phyloP scores from a whole-genome alignment of 2,329 filamentous ascomycete genomes.

The Aschersonia sp. region DNA sequence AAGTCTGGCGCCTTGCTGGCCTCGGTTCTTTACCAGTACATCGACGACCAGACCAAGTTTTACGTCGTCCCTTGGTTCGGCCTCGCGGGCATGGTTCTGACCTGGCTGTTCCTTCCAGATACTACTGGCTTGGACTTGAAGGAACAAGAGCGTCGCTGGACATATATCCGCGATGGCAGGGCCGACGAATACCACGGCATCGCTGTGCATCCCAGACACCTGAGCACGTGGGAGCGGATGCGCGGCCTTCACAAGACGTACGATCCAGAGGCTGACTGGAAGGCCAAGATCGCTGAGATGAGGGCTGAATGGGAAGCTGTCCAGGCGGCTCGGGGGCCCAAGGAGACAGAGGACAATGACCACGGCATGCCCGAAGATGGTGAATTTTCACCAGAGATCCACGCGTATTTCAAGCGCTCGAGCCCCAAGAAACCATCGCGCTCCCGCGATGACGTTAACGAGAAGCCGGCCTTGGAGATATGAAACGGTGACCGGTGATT shows the following conservation, averaged over 20 bases:
- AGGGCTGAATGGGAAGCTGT: conserved; percentile 43
- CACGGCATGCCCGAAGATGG: conserved; percentile 26
- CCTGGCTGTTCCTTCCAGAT: conserved; percentile 79
- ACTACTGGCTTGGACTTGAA: conserved; percentile 93
- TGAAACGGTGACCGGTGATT: not conserved
- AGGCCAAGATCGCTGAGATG: conserved; percentile 76
- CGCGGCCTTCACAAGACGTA: conserved; percentile 69
- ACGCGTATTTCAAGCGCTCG: conserved; percentile 36
- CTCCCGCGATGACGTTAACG: conserved; percentile 10
- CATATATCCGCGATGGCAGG: conserved; percentile 65
- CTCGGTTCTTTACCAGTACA: conserved; percentile 89
- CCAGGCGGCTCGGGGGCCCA: conserved; percentile 29
- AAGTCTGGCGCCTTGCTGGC: conserved; percentile 81
- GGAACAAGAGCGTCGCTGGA: conserved; percentile 91
- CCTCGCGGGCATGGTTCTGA: conserved; percentile 71
- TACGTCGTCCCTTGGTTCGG: conserved; percentile 93
- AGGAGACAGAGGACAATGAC: conserved; percentile 28
- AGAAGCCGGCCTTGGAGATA: conserved; percentile 11
- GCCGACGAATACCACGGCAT: conserved; percentile 82
- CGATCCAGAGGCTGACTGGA: conserved; percentile 68
- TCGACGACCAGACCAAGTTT: conserved; percentile 71
- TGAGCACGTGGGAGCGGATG: conserved; percentile 77
- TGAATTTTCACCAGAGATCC: conserved; percentile 37
- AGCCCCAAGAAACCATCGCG: conserved; percentile 12
- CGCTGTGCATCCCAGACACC: conserved; percentile 76